Percentiles rank a stretch among this genome's conserved stretches.
These are phyloP conservation scores for Saposhnikovia divaricata DNA, from an alignment of 129 eudicot genomes.

Conservation along the genomic window DNA sequence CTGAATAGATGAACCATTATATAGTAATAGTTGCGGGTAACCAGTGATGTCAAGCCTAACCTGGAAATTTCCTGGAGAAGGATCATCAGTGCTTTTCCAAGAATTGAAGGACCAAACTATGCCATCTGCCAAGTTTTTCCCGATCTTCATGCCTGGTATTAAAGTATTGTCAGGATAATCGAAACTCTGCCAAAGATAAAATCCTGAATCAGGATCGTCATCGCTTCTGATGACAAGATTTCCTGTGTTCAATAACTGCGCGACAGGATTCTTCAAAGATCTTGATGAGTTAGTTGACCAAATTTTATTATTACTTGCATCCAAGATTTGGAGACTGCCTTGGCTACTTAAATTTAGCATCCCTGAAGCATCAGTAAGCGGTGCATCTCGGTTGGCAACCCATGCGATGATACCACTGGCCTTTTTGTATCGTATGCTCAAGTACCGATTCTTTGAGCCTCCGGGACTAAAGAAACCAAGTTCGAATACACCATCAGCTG, in stretches of 20 bases:
- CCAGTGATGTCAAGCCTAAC: not conserved
- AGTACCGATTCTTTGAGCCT: not conserved
- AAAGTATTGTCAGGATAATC: constrained; percentile 10
- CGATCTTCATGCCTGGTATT: constrained; percentile 8
- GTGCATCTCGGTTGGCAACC: constrained; percentile 18
- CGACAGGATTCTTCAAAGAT: not conserved
- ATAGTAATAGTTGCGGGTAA: not conserved
- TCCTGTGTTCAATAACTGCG: constrained; percentile 10
- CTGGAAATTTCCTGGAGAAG: not conserved
- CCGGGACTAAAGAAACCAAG: constrained; percentile 16
- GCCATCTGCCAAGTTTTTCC: not conserved
- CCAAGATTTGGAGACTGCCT: not conserved
- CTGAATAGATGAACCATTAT: not conserved
- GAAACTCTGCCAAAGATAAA: constrained; percentile 16
- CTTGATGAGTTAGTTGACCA: constrained; percentile 15
- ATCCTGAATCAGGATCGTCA: not conserved
- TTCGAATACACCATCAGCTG: constrained; percentile 11
- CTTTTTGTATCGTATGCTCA: constrained; percentile 14
- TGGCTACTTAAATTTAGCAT: not conserved
- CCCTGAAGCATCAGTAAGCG: constrained; percentile 4
- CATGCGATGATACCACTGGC: constrained; percentile 1
- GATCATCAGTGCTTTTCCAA: constrained; percentile 1
- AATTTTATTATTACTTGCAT: not conserved
- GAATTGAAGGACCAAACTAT: not conserved
- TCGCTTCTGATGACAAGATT: constrained; percentile 13